phyloP scores from a whole-genome alignment of 1,284 basidiomycete species.

The Trametes hirsuta region DNA sequence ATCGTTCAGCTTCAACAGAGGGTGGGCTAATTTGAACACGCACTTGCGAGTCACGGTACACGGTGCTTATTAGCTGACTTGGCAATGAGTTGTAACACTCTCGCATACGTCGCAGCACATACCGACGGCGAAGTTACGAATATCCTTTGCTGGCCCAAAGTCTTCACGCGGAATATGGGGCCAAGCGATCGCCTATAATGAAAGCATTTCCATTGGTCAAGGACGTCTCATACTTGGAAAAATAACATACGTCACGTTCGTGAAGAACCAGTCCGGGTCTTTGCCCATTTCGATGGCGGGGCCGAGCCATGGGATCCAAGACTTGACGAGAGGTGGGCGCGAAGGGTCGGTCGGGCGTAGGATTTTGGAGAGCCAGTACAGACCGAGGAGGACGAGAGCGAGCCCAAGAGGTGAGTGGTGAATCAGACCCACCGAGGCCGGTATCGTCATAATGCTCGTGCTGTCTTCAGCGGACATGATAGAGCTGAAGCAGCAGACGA shows the following conservation, averaged over 20 bases:
- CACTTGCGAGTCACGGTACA: slow-evolving; percentile 27
- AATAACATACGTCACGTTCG: slow-evolving; percentile 17
- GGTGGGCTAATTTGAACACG: not conserved
- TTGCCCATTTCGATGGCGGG: slow-evolving; percentile 25
- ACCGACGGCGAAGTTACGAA: slow-evolving; percentile 26
- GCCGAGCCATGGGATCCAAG: slow-evolving; percentile 32
- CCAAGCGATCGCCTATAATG: slow-evolving; percentile 17
- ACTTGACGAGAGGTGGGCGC: slow-evolving; percentile 29
- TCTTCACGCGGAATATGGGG: slow-evolving; percentile 24
- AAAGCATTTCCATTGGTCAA: not conserved
- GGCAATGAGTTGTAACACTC: not conserved
- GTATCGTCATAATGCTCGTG: not conserved
- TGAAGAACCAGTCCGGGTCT: slow-evolving; percentile 26
- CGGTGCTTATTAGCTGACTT: slow-evolving; percentile 20
- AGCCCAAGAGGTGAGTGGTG: slow-evolving; percentile 17
- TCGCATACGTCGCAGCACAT: not conserved
- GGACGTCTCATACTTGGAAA: not conserved
- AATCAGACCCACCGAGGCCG: slow-evolving; percentile 3
- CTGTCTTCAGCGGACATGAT: not conserved
- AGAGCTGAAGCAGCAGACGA: no score
- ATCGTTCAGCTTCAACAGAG: not conserved
- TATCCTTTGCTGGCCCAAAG: slow-evolving; percentile 18
- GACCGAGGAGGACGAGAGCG: slow-evolving; percentile 10
- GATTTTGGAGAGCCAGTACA: slow-evolving; percentile 17
- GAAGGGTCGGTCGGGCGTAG: slow-evolving; percentile 5